phyloP scores from a whole-genome alignment of 2,329 filamentous ascomycete genomes.

The Lasiodiplodia gonubiensis region DNA sequence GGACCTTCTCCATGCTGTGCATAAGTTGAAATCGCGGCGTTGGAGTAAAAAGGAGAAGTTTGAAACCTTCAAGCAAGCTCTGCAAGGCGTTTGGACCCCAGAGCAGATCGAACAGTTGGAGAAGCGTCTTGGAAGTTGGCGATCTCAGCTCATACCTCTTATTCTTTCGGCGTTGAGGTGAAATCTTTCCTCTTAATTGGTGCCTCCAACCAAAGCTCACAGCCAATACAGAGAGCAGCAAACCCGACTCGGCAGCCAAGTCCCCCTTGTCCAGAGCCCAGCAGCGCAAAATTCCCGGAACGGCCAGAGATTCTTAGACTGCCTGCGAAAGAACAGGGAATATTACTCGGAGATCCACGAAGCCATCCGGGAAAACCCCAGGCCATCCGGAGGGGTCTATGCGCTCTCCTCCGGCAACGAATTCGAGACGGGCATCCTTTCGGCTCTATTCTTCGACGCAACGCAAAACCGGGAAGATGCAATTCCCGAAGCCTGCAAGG shows the following conservation, averaged over 20 bases:
- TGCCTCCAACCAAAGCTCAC: background rate
- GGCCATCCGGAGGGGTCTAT: background rate
- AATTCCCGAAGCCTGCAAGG: background rate
- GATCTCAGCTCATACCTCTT: background rate
- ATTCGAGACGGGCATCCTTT: conserved; percentile 11
- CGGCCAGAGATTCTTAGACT: background rate
- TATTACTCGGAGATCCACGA: conserved; percentile 2
- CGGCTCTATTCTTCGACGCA: background rate
- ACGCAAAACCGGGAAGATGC: background rate
- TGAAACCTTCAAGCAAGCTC: background rate
- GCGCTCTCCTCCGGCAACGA: conserved; percentile 6
- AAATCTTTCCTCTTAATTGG: background rate
- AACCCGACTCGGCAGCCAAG: background rate
- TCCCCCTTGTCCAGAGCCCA: background rate
- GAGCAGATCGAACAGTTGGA: conserved; percentile 1
- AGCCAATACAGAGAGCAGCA: background rate
- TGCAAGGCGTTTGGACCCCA: conserved; percentile 5
- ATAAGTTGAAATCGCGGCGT: background rate
- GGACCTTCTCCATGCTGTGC: background rate
- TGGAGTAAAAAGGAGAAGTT: background rate
- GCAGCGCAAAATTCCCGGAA: background rate
- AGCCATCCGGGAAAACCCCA: background rate
- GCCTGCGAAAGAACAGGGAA: background rate
- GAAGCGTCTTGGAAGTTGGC: background rate
- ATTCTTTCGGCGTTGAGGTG: conserved; percentile 17